Evolutionary conservation across 371 early-diverging fungal species (phyloP), one percentile per base, ranked within the genome.

Genomic region (Funneliformis caledonium): DNA sequence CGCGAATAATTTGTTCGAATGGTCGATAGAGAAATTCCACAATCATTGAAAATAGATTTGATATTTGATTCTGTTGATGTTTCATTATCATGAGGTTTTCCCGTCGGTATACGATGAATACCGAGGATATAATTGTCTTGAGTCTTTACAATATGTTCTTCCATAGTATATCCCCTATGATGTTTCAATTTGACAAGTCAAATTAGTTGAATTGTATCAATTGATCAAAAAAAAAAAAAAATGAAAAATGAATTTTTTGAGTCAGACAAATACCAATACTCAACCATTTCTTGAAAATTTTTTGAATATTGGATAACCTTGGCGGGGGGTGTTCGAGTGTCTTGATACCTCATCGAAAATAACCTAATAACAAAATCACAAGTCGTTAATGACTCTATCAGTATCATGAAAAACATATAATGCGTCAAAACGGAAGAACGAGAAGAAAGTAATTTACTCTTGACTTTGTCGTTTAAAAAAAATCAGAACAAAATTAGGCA

Each of bases 41-140:
- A 45, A 47, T 72, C 33, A 26, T 81, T 22, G 60, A 81, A 73
- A 22, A 74, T 64, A 48, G 48, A 26, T 48, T 80, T 37, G 2
- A 50, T 77, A 50, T 56, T 10, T 43, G 43, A 37, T 81, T 80
- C 12, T 75, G 67, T 8, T 83, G 50, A 6, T 82, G 59, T 9
- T 69, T 78, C 33, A 83, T 26, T 56, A 56, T 37, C 37, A 8
- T 37, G 47, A 56, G 16, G 50, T 52, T 26, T 82, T 74, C 76
- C 81, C 79, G 31, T 64, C 26, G 62, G 84, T 45, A 98, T 95
- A 31, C 97, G 92, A 78, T 97, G 97, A 4, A 95, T 88, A 60
- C 94, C 93, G n/a, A 98, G 86, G 0, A 97, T 85, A 84, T 94
- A 98, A 33, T 95, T 95, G 81, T 98, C 98, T 76, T 86, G 87